Evolutionary conservation across 2,329 filamentous ascomycete species (phyloP).

Genomic region (Botrytis galanthina): DNA sequence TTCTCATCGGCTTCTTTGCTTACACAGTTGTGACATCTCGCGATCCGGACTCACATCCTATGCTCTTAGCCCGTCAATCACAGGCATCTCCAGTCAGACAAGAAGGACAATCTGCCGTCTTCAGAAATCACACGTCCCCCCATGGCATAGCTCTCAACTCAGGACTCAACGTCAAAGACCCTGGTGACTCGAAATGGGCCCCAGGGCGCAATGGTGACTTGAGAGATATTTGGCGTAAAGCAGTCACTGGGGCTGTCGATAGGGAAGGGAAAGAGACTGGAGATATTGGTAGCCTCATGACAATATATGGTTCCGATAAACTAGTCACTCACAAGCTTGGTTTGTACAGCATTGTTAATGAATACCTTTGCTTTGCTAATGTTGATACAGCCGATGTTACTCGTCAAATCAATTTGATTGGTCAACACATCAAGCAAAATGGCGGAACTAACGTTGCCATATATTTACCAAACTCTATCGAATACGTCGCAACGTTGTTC

Average conservation of each 20-base stretch:
- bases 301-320: constrained; percentile 73
- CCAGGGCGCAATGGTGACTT: constrained; percentile 83
- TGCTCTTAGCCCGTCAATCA: constrained; percentile 84
- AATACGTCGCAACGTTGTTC: constrained; percentile 79
- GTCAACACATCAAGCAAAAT: constrained; percentile 69
- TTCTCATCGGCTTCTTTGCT: constrained; percentile 64
- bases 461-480: constrained; percentile 89
- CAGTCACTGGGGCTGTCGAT: constrained; percentile 60
- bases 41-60: constrained; percentile 88
- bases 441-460: constrained; percentile 77
- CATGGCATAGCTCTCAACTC: constrained; percentile 78
- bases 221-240: constrained; percentile 83
- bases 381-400: constrained; percentile 63
- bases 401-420: constrained; percentile 83
- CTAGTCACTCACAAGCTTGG: constrained; percentile 69
- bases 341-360: constrained; percentile 37
- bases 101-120: constrained; percentile 79
- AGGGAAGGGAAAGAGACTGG: constrained; percentile 60
- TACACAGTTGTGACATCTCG: constrained; percentile 68
- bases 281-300: constrained; percentile 69
- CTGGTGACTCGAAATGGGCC: constrained; percentile 78
- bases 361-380: constrained; percentile 22
- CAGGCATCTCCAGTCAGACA: constrained; percentile 75
- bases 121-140: constrained; percentile 79
- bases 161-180: constrained; percentile 79